Evolutionary conservation across 768 basidiomycete genomes (phyloP).

Genomic region (Aureoboletus auriporus): DNA sequence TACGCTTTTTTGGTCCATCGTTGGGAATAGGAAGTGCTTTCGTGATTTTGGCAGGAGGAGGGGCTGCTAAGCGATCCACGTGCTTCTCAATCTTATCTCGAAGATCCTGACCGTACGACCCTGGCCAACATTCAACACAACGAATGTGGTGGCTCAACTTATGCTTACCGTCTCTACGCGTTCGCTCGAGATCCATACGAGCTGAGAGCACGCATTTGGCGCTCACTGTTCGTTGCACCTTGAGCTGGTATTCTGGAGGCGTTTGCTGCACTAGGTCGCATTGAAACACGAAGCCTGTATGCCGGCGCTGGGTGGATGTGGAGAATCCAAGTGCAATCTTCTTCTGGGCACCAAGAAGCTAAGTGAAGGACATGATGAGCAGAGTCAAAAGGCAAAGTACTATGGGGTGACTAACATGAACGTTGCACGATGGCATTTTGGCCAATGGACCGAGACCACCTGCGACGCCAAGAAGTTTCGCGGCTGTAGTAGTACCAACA

Average conservation of each 20-base stretch:
- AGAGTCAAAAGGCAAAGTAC: not conserved
- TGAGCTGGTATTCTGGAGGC: slow-evolving; percentile 85
- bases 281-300: slow-evolving; percentile 97
- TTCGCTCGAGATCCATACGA: slow-evolving; percentile 89
- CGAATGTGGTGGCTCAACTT: not conserved
- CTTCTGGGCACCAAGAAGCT: slow-evolving; percentile 92
- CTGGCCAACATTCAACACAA: slow-evolving; percentile 31
- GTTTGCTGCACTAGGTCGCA: slow-evolving; percentile 83
- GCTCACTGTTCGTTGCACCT: slow-evolving; percentile 89
- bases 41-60: slow-evolving; percentile 87
- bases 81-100: slow-evolving; percentile 91
- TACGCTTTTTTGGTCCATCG: slow-evolving; percentile 92
- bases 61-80: slow-evolving; percentile 87
- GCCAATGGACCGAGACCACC: slow-evolving; percentile 88
- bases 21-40: slow-evolving; percentile 94
- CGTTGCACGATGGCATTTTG: slow-evolving; percentile 94
- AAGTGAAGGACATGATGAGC: slow-evolving; percentile 4
- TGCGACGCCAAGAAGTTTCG: slow-evolving; percentile 95
- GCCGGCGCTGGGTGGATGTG: slow-evolving; percentile 77
- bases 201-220: slow-evolving; percentile 90
- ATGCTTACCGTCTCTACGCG: slow-evolving; percentile 70
- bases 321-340: slow-evolving; percentile 95
- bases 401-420: slow-evolving; percentile 60
- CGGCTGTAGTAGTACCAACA: slow-evolving; percentile 97
- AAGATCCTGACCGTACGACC: slow-evolving; percentile 75